Evolutionary conservation across 1,284 basidiomycete genomes (phyloP).

Genomic region (Sporisorium iseilematis-ciliati): DNA sequence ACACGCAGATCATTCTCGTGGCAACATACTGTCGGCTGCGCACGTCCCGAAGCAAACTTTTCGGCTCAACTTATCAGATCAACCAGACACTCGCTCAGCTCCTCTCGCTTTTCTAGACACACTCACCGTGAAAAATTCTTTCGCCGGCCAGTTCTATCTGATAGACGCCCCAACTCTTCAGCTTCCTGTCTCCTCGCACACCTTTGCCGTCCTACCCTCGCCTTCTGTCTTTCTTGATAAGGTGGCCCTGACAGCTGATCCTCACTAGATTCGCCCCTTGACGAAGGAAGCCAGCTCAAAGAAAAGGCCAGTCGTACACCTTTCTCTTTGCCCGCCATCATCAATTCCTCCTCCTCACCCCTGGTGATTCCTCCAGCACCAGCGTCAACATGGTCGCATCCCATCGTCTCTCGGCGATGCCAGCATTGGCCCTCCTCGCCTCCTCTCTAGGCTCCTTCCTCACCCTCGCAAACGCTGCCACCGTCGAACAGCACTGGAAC

Average conservation of each 20-base stretch:
- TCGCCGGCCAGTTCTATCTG: conserved; percentile 4
- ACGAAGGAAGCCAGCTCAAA: neutral
- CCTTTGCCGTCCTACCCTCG: neutral
- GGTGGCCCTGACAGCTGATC: conserved; percentile 2
- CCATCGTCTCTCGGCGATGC: conserved; percentile 10
- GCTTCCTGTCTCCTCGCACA: neutral
- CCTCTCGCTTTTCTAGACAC: neutral
- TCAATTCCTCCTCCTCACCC: neutral
- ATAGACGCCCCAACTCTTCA: conserved; percentile 4
- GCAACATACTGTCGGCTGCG: neutral
- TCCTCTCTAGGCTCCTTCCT: conserved; percentile 25
- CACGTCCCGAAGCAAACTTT: neutral
- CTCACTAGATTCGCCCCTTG: neutral
- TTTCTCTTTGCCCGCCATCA: conserved; percentile 5
- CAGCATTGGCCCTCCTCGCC: conserved; percentile 31
- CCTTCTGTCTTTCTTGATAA: neutral
- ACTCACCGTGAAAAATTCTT: neutral
- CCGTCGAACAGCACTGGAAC: conserved; percentile 75
- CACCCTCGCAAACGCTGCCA: conserved; percentile 42
- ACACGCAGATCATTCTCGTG: neutral
- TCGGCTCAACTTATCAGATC: conserved; percentile 19
- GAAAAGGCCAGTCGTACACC: neutral
- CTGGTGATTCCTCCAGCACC: neutral
- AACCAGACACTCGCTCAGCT: neutral
- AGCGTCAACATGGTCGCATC: conserved; percentile 23